Base-by-base conservation (phyloP, 1,284 basidiomycete genomes). In the Acaromyces ingoldii region DNA sequence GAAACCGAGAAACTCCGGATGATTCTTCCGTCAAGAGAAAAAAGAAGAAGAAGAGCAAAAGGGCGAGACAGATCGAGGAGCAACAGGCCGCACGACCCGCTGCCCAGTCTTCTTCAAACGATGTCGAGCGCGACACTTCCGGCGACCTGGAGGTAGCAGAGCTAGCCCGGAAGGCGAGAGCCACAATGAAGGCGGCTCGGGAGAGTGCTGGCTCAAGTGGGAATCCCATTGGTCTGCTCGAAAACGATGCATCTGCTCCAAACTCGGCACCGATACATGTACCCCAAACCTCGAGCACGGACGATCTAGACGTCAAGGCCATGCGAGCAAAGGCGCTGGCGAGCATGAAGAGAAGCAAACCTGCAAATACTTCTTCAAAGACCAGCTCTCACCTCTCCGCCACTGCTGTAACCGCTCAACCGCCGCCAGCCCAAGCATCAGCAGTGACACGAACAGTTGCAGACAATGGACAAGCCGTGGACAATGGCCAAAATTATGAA, bases 241-340 rank as follows among this genome's bases (percentile, higher is more conserved):
- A 28, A 15, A 13, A 15, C 19, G 15, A 3, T 42, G 22, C 15
- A 24, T 22, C 42, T 21, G 41, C 41, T 26, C 15, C 11, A 19
- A 26, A 25, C 22, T 42, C 40, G 3, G 40, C 24, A 25, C 15
- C 15, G 17, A 15, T 19, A 6, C 40, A 42, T 24, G 40, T n/a
- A 7, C 19, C 6, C 3, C 10, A 45, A 11, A 6, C 13, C 34
- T 33, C 42, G 7, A 37, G 24, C 24, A 37, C 36, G 3, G 17
- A 17, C 4, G 36, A 17, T 7, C 17, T 37, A 3, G 36, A 37
- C 24, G 22, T 45, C 15, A n/a, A 45, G 17, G 22, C 42, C 13
- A 45, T 45, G 42, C 22, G 42, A n/a, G 29, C 30, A 45, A 31
- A 28, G 21, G 42, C 42, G 17, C 19, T 45, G 24, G 42, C 42